Evolutionary conservation across 345 rosid genomes (phyloP).

Genomic region (Raphanus raphanistrum): DNA sequence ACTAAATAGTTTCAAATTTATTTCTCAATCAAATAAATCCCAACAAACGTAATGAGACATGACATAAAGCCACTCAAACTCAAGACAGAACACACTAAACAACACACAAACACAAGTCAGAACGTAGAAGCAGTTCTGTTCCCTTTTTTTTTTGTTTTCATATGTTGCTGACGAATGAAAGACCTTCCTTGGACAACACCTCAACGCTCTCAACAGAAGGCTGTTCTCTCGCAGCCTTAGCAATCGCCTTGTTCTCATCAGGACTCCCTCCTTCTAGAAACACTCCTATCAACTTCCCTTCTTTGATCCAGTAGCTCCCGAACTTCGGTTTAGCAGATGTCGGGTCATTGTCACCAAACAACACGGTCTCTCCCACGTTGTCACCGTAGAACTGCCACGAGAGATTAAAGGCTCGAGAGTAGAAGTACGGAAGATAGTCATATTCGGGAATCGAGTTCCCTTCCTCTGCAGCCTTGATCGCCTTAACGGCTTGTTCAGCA

Average conservation of each 20-base stretch:
- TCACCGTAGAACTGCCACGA: slow-evolving; percentile 99
- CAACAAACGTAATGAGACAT: not conserved
- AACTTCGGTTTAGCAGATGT: slow-evolving; percentile 68
- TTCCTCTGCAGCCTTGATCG: slow-evolving; percentile 67
- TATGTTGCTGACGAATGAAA: slow-evolving; percentile 49
- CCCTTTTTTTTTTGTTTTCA: not conserved
- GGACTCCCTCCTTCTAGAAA: slow-evolving; percentile 89
- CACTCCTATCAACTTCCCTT: slow-evolving; percentile 80
- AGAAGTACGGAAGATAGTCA: slow-evolving; percentile 50
- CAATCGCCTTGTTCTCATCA: slow-evolving; percentile 85
- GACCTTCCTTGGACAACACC: slow-evolving; percentile 60
- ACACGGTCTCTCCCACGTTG: slow-evolving; percentile 57
- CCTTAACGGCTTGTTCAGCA: slow-evolving; percentile 95
- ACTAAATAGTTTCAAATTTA: not conserved
- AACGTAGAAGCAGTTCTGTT: not conserved
- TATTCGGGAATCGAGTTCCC: slow-evolving; percentile 64
- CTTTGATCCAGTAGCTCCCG: slow-evolving; percentile 87
- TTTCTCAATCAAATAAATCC: not conserved
- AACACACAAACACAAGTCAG: not conserved
- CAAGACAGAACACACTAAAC: not conserved
- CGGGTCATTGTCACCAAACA: slow-evolving; percentile 75
- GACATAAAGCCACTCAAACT: not conserved
- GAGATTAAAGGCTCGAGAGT: slow-evolving; percentile 51
- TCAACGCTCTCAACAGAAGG: slow-evolving; percentile 67
- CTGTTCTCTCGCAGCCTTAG: slow-evolving; percentile 71